These are phyloP conservation scores for Lichenothelia convexa DNA, from an alignment of 495 filamentous ascomycete genomes.

Conservation along the genomic window DNA sequence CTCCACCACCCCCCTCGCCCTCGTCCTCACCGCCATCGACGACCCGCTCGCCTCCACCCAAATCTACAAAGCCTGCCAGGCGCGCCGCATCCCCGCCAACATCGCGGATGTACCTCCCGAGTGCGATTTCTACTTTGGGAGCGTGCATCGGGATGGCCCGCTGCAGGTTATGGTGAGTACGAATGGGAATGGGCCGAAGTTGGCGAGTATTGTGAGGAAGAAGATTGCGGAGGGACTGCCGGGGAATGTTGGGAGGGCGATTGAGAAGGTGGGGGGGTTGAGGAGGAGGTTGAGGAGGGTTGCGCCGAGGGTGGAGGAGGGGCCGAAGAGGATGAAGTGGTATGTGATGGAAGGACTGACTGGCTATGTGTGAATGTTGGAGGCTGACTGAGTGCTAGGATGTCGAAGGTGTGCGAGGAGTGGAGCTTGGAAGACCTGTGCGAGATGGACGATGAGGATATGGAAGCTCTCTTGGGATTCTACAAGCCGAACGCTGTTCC, in stretches of 20 bases:
- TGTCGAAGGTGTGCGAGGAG: constrained; percentile 74
- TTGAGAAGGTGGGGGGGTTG: constrained; percentile 63
- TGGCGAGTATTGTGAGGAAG: constrained; percentile 71
- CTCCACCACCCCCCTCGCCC: constrained; percentile 43
- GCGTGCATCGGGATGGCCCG: constrained; percentile 83
- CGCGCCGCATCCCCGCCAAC: constrained; percentile 68
- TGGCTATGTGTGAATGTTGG: not conserved
- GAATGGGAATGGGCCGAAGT: constrained; percentile 85
- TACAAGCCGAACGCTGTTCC: constrained; percentile 34
- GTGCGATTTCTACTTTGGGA: constrained; percentile 97
- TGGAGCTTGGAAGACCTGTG: constrained; percentile 79
- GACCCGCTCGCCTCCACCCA: constrained; percentile 69
- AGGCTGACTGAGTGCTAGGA: constrained; percentile 31
- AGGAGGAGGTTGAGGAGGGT: constrained; percentile 60
- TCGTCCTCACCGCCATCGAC: constrained; percentile 87
- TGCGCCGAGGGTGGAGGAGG: constrained; percentile 53
- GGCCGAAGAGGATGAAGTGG: constrained; percentile 86
- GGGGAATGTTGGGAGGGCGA: constrained; percentile 57
- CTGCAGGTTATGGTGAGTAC: constrained; percentile 97
- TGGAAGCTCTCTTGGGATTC: constrained; percentile 53
- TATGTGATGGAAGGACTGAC: constrained; percentile 17
- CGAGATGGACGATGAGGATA: constrained; percentile 66
- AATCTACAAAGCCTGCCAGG: constrained; percentile 86
- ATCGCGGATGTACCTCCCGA: constrained; percentile 93
- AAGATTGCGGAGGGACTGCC: constrained; percentile 67